Base-by-base conservation (phyloP, 2,329 filamentous ascomycete species). In the Pseudogymnoascus sp. region DNA sequence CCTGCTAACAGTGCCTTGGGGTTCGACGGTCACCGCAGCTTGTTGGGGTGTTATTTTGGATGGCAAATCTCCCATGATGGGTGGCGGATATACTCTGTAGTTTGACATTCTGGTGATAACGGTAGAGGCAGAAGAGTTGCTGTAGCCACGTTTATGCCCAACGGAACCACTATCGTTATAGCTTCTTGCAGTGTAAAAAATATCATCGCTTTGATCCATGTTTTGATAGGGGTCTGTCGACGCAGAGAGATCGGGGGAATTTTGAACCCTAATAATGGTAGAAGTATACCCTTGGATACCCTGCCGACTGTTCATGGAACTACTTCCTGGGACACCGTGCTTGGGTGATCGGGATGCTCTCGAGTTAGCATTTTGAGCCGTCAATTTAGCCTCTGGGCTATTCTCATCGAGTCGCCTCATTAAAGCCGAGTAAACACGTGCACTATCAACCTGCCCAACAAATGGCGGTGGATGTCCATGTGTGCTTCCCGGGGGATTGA, bases 371-470 rank as follows among this genome's bases (percentile, higher is more conserved):
- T 65, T 66, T 28, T 61, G 61, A n/a, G 61, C 37, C 16, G 64
- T 63, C 25, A 65, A 63, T n/a, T 65, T 69, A 30, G 64, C 57
- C 39, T 67, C 62, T 6, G 69, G 68, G 22, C 73, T 74, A 1
- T 74, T 75, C 9, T 79, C 76, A 8, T 77, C 71, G 41, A 84
- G 71, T 35, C 78, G 76, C 63, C 81, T 81, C 73, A 88, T 82
- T n/a, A 89, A 73, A 1, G 85, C 86, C 5, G 83, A 84, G 67
- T 86, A 88, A 2, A 88, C 78, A 36, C 81, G 78, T 38, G 84
- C 78, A 62, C 82, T 85, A 61, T 86, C 79, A 22, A 84, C 74
- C 0, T 74, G 67, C 59, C 67, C 63, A 63, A 69, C 38, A 38
- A 58, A 25, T 61, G 60, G 71, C 65, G 18, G 25, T 8, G 43